Percentiles rank a stretch among this genome's conserved stretches.
Evolutionary conservation across 352 stramenopile genomes (phyloP).

Genomic region (Peronospora belbahrii): DNA sequence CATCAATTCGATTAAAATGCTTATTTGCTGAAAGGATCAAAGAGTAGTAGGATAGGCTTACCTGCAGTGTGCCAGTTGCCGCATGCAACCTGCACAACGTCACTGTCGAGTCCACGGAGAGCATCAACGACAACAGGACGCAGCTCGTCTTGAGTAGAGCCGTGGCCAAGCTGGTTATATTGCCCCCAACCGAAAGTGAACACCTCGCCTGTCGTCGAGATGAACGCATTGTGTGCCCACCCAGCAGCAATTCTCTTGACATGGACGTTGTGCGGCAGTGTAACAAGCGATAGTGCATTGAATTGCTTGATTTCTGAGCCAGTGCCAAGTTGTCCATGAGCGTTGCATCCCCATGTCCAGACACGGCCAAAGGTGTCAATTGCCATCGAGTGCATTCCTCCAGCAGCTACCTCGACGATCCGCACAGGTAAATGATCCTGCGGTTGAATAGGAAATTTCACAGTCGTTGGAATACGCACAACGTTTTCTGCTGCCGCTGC

Average conservation of each 20-base stretch:
- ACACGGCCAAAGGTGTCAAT: slow-evolving; percentile 26
- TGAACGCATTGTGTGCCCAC: slow-evolving; percentile 43
- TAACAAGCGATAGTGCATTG: slow-evolving; percentile 6
- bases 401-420: slow-evolving; percentile 31
- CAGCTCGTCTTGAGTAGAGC: slow-evolving; percentile 27
- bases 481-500: slow-evolving; percentile 2
- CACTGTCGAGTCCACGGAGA: slow-evolving; percentile 42
- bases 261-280: slow-evolving; percentile 2
- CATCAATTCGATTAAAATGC: background rate
- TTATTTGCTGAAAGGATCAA: background rate
- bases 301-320: slow-evolving; percentile 2
- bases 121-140: slow-evolving; percentile 31
- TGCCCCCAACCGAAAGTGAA: slow-evolving; percentile 72
- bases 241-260: slow-evolving; percentile 32
- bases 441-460: slow-evolving; percentile 19
- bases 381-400: slow-evolving; percentile 57
- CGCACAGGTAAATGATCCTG: background rate
- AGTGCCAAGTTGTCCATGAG: slow-evolving; percentile 47
- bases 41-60: slow-evolving; percentile 1
- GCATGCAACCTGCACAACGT: slow-evolving; percentile 45
- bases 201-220: slow-evolving; percentile 29
- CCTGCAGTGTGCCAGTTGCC: slow-evolving; percentile 72
- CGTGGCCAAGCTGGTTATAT: slow-evolving; percentile 73
- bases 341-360: slow-evolving; percentile 68
- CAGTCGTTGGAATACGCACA: slow-evolving; percentile 14